Percentiles rank a stretch among this genome's conserved stretches.
These are phyloP conservation scores for Physcomitrellopsis africana DNA, from an alignment of 225 moss, liverwort and hornwort genomes.

Conservation along the genomic window DNA sequence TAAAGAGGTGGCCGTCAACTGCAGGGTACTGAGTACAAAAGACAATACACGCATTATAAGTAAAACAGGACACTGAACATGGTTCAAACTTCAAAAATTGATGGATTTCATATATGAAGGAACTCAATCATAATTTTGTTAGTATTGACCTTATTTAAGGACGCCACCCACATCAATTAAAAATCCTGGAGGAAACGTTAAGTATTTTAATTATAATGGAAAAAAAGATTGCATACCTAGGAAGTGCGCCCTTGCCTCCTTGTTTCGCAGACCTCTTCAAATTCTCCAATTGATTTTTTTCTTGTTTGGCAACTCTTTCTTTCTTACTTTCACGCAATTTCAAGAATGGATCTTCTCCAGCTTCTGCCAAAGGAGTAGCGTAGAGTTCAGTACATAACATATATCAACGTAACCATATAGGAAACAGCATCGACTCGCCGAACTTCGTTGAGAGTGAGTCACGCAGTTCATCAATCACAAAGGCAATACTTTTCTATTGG, in stretches of 20 bases:
- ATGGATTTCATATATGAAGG: background rate
- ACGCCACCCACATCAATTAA: background rate
- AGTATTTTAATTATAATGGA: background rate
- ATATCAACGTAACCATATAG: too few species aligned
- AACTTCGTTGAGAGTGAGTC: too few species aligned
- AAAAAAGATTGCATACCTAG: slow-evolving; percentile 60
- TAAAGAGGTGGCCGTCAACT: slow-evolving; percentile 87
- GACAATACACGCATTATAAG: background rate
- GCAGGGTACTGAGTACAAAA: slow-evolving; percentile 75
- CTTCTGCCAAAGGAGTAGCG: slow-evolving; percentile 34
- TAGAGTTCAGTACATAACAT: background rate
- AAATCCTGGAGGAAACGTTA: background rate
- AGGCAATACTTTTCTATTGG: too few species aligned
- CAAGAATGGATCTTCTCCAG: slow-evolving; percentile 68
- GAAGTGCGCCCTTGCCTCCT: slow-evolving; percentile 95
- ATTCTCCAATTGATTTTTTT: slow-evolving; percentile 88
- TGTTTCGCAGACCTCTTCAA: slow-evolving; percentile 89
- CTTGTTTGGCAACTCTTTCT: slow-evolving; percentile 80
- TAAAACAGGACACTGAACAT: too few species aligned
- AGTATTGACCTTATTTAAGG: background rate
- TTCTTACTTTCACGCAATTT: slow-evolving; percentile 60
- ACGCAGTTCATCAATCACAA: too few species aligned
- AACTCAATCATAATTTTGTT: background rate
- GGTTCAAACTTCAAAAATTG: background rate
- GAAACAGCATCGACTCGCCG: too few species aligned